These are phyloP conservation scores for Oryza rufipogon DNA, from an alignment of 176 grass and related monocot species.

Conservation along the genomic window DNA sequence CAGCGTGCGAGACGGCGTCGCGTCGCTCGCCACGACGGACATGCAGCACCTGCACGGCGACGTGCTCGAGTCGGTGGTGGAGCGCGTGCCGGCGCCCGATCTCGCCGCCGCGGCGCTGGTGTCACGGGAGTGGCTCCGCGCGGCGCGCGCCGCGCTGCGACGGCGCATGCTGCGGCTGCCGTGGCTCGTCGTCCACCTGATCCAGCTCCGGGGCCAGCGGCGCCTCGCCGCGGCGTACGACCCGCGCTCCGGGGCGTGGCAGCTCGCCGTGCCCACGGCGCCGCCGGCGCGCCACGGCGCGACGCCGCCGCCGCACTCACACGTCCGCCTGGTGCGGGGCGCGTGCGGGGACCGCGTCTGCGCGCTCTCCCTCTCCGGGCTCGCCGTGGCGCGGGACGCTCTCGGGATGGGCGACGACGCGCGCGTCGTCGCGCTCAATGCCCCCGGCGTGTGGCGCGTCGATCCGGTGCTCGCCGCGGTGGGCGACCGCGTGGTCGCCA, in stretches of 20 bases:
- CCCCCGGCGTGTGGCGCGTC: constrained; percentile 65
- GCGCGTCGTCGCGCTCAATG: constrained; percentile 25
- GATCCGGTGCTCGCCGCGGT: constrained; percentile 73
- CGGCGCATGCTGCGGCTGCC: constrained; percentile 53
- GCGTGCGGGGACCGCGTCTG: constrained; percentile 47
- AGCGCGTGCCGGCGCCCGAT: constrained; percentile 53
- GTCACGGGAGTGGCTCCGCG: constrained; percentile 71
- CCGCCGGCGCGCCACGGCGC: constrained; percentile 16
- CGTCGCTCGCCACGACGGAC: constrained; percentile 26
- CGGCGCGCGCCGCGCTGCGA: constrained; percentile 60
- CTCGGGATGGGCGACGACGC: constrained; percentile 34
- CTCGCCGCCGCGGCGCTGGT: constrained; percentile 70
- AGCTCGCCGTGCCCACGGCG: constrained; percentile 28
- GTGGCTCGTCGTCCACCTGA: constrained; percentile 69
- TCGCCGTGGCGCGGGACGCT: constrained; percentile 54
- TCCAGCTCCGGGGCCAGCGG: neutral
- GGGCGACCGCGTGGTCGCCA: constrained; percentile 59
- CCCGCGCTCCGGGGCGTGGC: constrained; percentile 64
- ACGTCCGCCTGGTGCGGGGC: constrained; percentile 30
- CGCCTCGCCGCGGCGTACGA: constrained; percentile 48
- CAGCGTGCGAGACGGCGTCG: neutral
- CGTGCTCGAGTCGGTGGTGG: constrained; percentile 72
- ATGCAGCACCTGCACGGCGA: constrained; percentile 67
- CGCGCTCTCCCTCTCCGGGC: constrained; percentile 47
- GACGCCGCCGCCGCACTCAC: constrained; percentile 29